Evolutionary conservation across 352 stramenopile genomes (phyloP), one percentile per base, ranked within the genome.

Genomic region (Phytophthora litchii): DNA sequence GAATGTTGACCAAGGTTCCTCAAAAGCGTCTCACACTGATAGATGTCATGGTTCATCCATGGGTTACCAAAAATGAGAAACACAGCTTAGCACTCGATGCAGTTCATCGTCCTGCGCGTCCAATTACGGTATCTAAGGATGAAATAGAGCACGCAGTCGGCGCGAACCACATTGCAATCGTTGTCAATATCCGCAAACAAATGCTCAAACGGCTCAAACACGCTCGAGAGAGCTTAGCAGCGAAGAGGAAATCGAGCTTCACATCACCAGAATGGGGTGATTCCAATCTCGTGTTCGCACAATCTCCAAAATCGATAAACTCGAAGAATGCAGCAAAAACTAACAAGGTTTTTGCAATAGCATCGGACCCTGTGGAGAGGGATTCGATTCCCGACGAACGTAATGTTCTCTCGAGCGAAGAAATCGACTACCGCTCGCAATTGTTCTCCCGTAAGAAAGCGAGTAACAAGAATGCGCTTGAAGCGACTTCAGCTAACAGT

Each of bases 31-130:
- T 91, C 16, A 83, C 80, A 4, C 52, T 93, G 10, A 19, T 85
- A 1, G 74, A 92, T 17, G 74, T 89, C 10, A 88, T 93, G 78
- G 76, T 70, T 7, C 84, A 93, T 31, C 78, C 78, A n/a, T 93
- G 84, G 84, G 65, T 93, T 16, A 91, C 80, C 1, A 90, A 88
- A 34, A 76, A 90, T 14, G 78, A 89, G 17, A 72, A 76, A 4
- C 55, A 75, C 3, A 62, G 53, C 3, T 53, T 67, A 12, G 64
- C 69, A 31, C 34, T 67, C 3, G 44, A 58, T 4, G 17, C 54
- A 3, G 27, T 58, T 20, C 56, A 67, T 21, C 59, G 74, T 6
- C 65, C 70, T 3, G 60, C 64, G 7, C 66, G 65, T 0, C 67
- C 67, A 34, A 89, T 91, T 32, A 81, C 77, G 0, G 83, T 91